These are phyloP conservation scores for Monosporascus sp. DNA, from an alignment of 2,329 filamentous ascomycete species.

Conservation along the genomic window DNA sequence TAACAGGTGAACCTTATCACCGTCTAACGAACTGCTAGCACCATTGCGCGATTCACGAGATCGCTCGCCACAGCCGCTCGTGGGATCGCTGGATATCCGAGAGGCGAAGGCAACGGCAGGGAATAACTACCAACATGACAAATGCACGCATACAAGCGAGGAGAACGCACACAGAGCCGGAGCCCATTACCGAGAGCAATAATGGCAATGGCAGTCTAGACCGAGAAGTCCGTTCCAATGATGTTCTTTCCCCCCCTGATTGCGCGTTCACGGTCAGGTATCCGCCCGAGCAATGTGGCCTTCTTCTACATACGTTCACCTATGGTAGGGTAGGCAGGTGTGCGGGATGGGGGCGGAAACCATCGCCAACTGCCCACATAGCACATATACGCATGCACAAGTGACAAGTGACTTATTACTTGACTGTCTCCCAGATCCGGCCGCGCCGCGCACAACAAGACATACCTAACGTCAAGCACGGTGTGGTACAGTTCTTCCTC, in stretches of 20 bases:
- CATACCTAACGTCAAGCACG: no score
- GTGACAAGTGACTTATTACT: neutral
- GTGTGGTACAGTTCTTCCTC: no score
- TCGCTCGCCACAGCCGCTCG: neutral
- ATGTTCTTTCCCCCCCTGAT: neutral
- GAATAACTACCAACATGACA: neutral
- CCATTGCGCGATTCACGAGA: neutral
- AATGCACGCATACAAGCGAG: no score
- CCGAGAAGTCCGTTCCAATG: neutral
- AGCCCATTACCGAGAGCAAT: no score
- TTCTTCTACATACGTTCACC: no score
- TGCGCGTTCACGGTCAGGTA: neutral
- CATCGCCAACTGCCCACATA: neutral
- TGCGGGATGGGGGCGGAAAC: neutral
- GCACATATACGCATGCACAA: neutral
- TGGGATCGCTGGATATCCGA: neutral
- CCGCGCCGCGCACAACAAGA: no score
- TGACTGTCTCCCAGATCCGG: neutral
- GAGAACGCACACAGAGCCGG: no score
- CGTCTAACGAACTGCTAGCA: no score
- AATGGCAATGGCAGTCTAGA: neutral
- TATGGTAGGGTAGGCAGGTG: no score
- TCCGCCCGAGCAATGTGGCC: neutral
- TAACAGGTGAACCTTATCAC: no score
- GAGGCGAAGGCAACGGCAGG: neutral